These are phyloP conservation scores for Chrysanthemum seticuspe DNA, from an alignment of 129 eudicot species.

Conservation along the genomic window DNA sequence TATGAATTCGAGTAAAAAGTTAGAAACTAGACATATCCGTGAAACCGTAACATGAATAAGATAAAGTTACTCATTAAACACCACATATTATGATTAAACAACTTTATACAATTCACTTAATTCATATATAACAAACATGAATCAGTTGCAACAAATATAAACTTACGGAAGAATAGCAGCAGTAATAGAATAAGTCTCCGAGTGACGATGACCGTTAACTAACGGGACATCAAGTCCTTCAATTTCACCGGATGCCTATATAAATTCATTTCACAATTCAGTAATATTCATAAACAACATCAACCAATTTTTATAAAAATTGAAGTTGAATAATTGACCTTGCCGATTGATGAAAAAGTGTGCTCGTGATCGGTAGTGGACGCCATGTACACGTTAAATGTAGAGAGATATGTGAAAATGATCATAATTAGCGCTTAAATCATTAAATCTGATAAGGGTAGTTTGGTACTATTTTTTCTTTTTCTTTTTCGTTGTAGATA, in stretches of 20 bases:
- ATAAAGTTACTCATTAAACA: neutral
- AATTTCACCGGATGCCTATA: slow-evolving; percentile 44
- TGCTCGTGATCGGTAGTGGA: slow-evolving; percentile 44
- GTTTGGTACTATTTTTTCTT: too few species aligned
- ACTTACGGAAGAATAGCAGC: slow-evolving; percentile 77
- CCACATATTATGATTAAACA: slow-evolving; percentile 15
- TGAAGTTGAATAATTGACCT: slow-evolving; percentile 28
- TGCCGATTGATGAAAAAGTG: slow-evolving; percentile 43
- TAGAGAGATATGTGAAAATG: too few species aligned
- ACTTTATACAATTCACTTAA: neutral
- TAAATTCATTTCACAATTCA: slow-evolving; percentile 10
- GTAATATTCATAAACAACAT: neutral
- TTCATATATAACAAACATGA: neutral
- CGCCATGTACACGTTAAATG: slow-evolving; percentile 22
- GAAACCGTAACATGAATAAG: neutral
- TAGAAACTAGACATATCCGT: too few species aligned
- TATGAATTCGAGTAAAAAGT: too few species aligned
- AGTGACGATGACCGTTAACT: slow-evolving; percentile 30
- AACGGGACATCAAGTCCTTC: slow-evolving; percentile 47
- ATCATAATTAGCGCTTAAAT: too few species aligned
- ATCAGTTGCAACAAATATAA: slow-evolving; percentile 9
- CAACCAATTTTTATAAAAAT: slow-evolving; percentile 9
- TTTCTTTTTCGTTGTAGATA: too few species aligned
- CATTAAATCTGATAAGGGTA: too few species aligned
- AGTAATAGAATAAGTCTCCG: slow-evolving; percentile 48